Conservation (phyloP, 2,329 filamentous ascomycete genomes). For the Fusarium euwallaceae region DNA sequence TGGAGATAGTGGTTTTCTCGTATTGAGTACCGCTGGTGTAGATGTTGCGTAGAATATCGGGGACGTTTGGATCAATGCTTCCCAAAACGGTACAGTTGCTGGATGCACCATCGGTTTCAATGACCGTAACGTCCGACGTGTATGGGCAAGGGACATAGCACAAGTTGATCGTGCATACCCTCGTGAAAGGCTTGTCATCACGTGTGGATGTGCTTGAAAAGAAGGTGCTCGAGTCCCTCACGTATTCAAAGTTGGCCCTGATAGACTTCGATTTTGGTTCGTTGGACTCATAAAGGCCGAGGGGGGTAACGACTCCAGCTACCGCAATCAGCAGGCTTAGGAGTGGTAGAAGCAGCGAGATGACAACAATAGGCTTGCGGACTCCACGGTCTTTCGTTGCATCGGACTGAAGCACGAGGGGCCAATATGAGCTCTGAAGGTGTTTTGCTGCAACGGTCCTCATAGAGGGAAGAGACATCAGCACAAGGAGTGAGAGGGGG, state of each 20-base stretch:
- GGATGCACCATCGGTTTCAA: background rate
- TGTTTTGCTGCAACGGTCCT: constrained; percentile 18
- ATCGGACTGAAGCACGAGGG: constrained; percentile 18
- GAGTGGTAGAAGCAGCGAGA: constrained; percentile 7
- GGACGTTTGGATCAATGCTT: constrained; percentile 10
- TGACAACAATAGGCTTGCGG: constrained; percentile 8
- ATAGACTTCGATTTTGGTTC: background rate
- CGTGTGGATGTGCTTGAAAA: constrained; percentile 12
- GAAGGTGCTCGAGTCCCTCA: constrained; percentile 17
- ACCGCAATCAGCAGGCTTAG: constrained; percentile 8
- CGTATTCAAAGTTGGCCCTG: constrained; percentile 12
- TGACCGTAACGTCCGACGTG: constrained; percentile 8
- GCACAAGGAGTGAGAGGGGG: background rate
- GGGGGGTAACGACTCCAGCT: constrained; percentile 22
- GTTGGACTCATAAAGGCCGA: constrained; percentile 22
- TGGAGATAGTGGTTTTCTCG: constrained; percentile 15
- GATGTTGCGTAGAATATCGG: constrained; percentile 14
- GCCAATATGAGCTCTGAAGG: constrained; percentile 23
- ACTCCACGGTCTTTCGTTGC: constrained; percentile 11
- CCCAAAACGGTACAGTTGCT: background rate
- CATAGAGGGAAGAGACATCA: background rate
- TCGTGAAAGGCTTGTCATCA: constrained; percentile 10
- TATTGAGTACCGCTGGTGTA: constrained; percentile 17
- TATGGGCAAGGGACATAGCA: constrained; percentile 19
- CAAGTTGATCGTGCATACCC: background rate